A percentile compares a stretch with the other conserved stretches of the same genome.
phyloP scores from a whole-genome alignment of 2,329 filamentous ascomycete genomes.

The Lecanicillium sp. region DNA sequence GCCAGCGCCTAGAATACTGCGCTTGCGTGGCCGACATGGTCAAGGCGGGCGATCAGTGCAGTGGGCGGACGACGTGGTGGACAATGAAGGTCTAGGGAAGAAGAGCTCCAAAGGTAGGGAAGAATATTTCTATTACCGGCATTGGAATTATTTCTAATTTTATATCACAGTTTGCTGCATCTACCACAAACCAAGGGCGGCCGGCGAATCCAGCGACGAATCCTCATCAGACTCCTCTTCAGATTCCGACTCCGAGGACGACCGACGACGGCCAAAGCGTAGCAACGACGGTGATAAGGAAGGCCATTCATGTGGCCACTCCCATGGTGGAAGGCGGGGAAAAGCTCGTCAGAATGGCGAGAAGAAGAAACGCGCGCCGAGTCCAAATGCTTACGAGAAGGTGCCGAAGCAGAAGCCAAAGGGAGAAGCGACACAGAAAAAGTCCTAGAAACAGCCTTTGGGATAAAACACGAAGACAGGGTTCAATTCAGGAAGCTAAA shows the following conservation, averaged over 20 bases:
- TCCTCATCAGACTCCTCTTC: slow-evolving; percentile 49
- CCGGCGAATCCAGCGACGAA: slow-evolving; percentile 74
- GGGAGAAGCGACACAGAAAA: slow-evolving; percentile 14
- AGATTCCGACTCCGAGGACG: slow-evolving; percentile 39
- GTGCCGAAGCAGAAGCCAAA: slow-evolving; percentile 43
- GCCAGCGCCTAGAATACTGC: slow-evolving; percentile 32
- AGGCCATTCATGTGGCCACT: slow-evolving; percentile 28
- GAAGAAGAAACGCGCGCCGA: slow-evolving; percentile 43
- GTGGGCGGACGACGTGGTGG: slow-evolving; percentile 88
- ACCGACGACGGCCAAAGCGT: slow-evolving; percentile 20
- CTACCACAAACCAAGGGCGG: slow-evolving; percentile 76
- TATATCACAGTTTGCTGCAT: slow-evolving; percentile 81
- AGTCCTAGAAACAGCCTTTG: slow-evolving; percentile 13
- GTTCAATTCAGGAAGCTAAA: neutral
- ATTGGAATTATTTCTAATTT: neutral
- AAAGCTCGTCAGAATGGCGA: slow-evolving; percentile 12
- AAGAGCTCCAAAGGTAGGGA: slow-evolving; percentile 95
- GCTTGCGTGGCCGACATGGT: slow-evolving; percentile 40
- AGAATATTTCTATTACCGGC: neutral
- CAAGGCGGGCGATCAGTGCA: slow-evolving; percentile 57
- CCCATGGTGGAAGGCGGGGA: slow-evolving; percentile 7
- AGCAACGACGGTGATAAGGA: slow-evolving; percentile 30
- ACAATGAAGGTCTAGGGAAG: slow-evolving; percentile 90
- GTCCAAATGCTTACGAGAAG: slow-evolving; percentile 77
- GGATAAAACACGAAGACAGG: slow-evolving; percentile 5